Conservation (phyloP, 192 early-diverging fungal genomes). For the Backusella parvicylindrica region DNA sequence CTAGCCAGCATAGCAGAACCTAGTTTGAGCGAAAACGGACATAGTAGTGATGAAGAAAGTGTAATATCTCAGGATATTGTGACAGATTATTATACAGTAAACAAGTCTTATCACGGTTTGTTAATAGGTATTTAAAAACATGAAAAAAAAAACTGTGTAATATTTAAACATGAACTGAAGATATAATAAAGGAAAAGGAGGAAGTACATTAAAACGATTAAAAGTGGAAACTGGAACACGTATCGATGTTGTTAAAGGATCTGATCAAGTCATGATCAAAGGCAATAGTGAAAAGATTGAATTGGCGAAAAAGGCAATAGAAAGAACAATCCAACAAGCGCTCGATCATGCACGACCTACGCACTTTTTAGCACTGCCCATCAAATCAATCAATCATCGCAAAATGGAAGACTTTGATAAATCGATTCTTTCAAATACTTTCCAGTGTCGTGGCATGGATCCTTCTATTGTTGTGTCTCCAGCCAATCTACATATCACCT, state of each 20-base stretch:
- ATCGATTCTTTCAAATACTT: slow-evolving; percentile 5
- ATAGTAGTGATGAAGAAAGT: background rate
- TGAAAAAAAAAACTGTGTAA: background rate
- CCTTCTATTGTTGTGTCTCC: slow-evolving; percentile 9
- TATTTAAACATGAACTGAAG: background rate
- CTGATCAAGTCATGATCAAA: slow-evolving; percentile 25
- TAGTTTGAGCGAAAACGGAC: background rate
- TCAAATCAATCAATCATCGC: background rate
- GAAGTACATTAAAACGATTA: slow-evolving; percentile 26
- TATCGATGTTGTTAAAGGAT: slow-evolving; percentile 22
- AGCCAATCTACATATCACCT: slow-evolving; percentile 24
- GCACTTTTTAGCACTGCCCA: slow-evolving; percentile 24
- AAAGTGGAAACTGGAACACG: slow-evolving; percentile 28
- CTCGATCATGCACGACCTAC: slow-evolving; percentile 15
- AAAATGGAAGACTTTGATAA: slow-evolving; percentile 25
- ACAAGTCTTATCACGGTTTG: slow-evolving; percentile 8
- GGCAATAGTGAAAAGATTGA: slow-evolving; percentile 29
- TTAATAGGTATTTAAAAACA: slow-evolving; percentile 11
- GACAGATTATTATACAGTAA: slow-evolving; percentile 12
- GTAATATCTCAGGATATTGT: background rate
- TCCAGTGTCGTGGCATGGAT: slow-evolving; percentile 6
- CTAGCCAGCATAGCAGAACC: background rate
- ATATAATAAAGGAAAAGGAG: slow-evolving; percentile 18
- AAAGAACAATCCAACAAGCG: slow-evolving; percentile 12
- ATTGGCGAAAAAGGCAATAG: slow-evolving; percentile 17